phyloP scores from a whole-genome alignment of 345 rosid genomes.

The Carallia pectinifolia region DNA sequence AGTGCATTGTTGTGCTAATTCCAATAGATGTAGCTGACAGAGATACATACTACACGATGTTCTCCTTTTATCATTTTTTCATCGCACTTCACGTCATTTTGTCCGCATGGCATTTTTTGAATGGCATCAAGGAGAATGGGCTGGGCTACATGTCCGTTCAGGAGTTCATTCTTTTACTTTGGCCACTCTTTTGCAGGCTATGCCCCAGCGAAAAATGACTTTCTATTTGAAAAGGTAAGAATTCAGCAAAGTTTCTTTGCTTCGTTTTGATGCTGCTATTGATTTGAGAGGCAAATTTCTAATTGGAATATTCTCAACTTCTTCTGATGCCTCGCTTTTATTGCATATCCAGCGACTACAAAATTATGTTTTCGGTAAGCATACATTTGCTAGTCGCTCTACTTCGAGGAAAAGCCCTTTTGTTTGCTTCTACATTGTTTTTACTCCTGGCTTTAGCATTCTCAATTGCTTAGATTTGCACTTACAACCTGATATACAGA shows the following conservation, averaged over 20 bases:
- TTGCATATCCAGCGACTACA: conserved; percentile 79
- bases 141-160: too few species aligned
- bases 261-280: neutral
- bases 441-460: neutral
- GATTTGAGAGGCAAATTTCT: neutral
- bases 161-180: too few species aligned
- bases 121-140: neutral
- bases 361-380: conserved; percentile 91
- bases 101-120: neutral
- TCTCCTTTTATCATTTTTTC: neutral
- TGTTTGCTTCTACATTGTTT: neutral
- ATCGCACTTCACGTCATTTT: neutral
- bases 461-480: neutral
- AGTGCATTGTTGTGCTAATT: conserved; percentile 5
- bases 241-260: conserved; percentile 5
- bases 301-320: conserved; percentile 8
- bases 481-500: conserved; percentile 43
- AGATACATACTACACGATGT: neutral
- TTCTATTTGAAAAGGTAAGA: conserved; percentile 91
- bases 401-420: neutral
- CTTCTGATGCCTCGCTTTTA: conserved; percentile 23
- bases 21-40: conserved; percentile 1
- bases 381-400: conserved; percentile 5
- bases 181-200: conserved; percentile 53
- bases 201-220: conserved; percentile 91